Conservation (phyloP, 169 alveolate species). For the Eimeria maxima region DNA sequence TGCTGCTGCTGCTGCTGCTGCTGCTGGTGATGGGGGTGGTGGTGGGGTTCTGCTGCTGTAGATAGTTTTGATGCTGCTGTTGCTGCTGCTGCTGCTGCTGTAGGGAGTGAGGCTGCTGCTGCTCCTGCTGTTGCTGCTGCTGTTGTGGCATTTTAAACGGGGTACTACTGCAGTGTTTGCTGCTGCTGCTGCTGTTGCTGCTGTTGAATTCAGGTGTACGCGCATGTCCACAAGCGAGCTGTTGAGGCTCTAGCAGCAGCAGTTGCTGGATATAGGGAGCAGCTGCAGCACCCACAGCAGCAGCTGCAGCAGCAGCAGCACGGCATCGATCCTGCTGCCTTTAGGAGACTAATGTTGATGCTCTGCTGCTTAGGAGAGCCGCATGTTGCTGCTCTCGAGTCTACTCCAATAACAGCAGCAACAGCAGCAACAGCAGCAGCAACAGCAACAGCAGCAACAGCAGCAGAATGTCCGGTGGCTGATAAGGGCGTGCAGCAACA, state of each 20-base stretch:
- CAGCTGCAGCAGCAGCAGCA: slow-evolving; percentile 71
- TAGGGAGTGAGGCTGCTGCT: background rate
- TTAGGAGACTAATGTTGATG: slow-evolving; percentile 54
- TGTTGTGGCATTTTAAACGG: background rate
- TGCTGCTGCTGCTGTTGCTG: slow-evolving; percentile 15
- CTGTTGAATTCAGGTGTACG: slow-evolving; percentile 6
- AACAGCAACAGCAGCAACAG: background rate
- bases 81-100: slow-evolving; percentile 23
- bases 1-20: slow-evolving; percentile 44
- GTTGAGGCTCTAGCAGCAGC: slow-evolving; percentile 69
- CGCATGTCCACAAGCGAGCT: slow-evolving; percentile 22
- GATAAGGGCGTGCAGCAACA: background rate
- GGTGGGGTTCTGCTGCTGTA: background rate
- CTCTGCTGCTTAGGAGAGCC: slow-evolving; percentile 72
- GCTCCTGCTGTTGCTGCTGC: background rate
- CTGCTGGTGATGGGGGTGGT: slow-evolving; percentile 29
- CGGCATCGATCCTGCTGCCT: slow-evolving; percentile 61
- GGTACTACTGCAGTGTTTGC: background rate
- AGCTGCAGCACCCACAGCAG: slow-evolving; percentile 64
- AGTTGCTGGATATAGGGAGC: slow-evolving; percentile 67
- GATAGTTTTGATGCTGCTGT: background rate
- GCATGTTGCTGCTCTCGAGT: slow-evolving; percentile 56
- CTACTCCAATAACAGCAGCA: slow-evolving; percentile 57
- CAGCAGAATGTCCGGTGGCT: background rate
- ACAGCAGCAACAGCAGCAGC: background rate